Evolutionary conservation across 805 yeast species (phyloP).

Genomic region (Cyberlindnera euphorbiiphila): DNA sequence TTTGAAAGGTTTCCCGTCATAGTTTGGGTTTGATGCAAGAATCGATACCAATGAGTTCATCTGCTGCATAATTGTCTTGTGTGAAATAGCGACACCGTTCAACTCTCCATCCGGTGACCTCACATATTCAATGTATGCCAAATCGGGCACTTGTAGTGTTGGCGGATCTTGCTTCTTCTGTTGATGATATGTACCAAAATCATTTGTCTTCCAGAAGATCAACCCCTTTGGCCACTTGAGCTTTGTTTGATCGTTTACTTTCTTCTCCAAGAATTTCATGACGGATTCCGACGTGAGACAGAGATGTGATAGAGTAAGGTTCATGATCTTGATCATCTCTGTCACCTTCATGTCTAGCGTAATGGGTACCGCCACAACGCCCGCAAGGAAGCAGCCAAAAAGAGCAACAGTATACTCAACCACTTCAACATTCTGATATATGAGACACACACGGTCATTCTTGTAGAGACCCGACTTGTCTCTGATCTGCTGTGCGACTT

Average conservation of each 20-base stretch:
- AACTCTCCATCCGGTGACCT: slow-evolving; percentile 87
- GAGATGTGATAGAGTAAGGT: slow-evolving; percentile 69
- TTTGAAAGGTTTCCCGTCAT: slow-evolving; percentile 42
- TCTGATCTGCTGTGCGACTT: slow-evolving; percentile 77
- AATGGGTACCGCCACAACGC: slow-evolving; percentile 91
- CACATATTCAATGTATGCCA: slow-evolving; percentile 91
- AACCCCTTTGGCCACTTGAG: slow-evolving; percentile 73
- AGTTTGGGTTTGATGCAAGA: slow-evolving; percentile 57
- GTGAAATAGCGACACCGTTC: slow-evolving; percentile 91
- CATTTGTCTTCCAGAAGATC: slow-evolving; percentile 78
- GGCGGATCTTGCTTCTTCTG: slow-evolving; percentile 58
- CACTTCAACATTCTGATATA: slow-evolving; percentile 80
- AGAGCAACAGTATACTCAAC: slow-evolving; percentile 83
- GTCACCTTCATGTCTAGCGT: slow-evolving; percentile 64
- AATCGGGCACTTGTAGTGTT: slow-evolving; percentile 67
- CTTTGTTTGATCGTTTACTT: slow-evolving; percentile 41
- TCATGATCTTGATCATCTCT: slow-evolving; percentile 71
- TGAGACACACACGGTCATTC: slow-evolving; percentile 78
- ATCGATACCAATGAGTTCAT: slow-evolving; percentile 73
- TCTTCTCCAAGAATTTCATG: slow-evolving; percentile 66
- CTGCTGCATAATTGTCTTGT: slow-evolving; percentile 82
- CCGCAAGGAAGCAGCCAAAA: slow-evolving; percentile 89
- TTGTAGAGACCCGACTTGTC: slow-evolving; percentile 70
- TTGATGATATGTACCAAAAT: slow-evolving; percentile 69
- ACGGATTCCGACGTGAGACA: slow-evolving; percentile 80